These are phyloP conservation scores for Colletotrichum sublineola DNA, from an alignment of 2,329 filamentous ascomycete genomes.

Conservation along the genomic window DNA sequence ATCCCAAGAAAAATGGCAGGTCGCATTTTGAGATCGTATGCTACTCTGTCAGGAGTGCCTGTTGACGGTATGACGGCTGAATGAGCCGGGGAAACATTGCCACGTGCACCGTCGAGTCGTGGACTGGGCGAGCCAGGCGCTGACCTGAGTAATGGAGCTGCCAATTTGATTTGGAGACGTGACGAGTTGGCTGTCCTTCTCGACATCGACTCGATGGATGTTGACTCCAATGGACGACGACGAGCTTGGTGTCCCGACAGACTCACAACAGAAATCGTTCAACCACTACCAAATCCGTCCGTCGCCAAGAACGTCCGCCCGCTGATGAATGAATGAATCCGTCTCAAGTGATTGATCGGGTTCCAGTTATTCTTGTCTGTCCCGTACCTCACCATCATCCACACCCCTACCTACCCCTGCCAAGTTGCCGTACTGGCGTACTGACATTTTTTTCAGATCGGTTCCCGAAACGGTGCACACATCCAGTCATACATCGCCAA, in stretches of 20 bases:
- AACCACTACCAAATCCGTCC: neutral
- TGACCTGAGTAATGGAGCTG: neutral
- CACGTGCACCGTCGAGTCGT: neutral
- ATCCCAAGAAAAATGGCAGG: neutral
- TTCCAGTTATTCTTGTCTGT: neutral
- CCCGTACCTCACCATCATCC: neutral
- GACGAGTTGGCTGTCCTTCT: too few species aligned
- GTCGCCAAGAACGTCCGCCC: too few species aligned
- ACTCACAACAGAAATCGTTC: neutral
- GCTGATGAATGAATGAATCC: too few species aligned
- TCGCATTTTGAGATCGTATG: neutral
- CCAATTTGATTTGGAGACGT: too few species aligned
- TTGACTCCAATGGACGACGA: neutral
- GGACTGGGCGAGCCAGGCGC: too few species aligned
- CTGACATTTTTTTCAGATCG: neutral
- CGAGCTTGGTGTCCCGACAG: neutral
- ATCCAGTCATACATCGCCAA: neutral
- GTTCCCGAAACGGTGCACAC: conserved; percentile 7
- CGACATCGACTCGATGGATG: neutral
- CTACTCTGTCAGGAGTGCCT: conserved; percentile 10
- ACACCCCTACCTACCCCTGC: neutral
- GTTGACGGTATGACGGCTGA: neutral
- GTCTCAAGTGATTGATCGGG: neutral
- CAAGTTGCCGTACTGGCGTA: neutral
- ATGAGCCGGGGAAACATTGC: neutral